phyloP scores from a whole-genome alignment of 345 rosid genomes.

The Fremontodendron californicum region DNA sequence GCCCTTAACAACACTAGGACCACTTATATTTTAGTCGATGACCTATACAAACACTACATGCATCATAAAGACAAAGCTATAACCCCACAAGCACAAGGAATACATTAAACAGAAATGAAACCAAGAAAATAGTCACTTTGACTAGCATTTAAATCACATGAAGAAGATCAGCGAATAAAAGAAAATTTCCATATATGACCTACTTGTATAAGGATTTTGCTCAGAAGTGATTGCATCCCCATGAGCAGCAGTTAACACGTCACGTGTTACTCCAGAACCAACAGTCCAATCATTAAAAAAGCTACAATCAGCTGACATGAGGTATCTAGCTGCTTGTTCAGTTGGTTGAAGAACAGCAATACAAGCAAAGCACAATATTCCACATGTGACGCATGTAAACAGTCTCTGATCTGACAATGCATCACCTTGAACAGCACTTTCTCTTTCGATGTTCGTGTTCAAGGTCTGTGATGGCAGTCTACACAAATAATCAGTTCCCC shows the following conservation, averaged over 20 bases:
- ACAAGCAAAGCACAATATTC: constrained; percentile 80
- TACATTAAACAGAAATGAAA: background rate
- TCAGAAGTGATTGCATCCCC: constrained; percentile 27
- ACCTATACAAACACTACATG: background rate
- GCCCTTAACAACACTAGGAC: no score
- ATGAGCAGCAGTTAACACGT: constrained; percentile 23
- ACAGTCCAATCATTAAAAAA: constrained; percentile 80
- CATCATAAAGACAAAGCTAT: background rate
- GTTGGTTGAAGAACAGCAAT: constrained; percentile 80
- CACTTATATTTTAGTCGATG: no score
- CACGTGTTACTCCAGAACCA: constrained; percentile 47
- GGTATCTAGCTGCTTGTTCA: constrained; percentile 75
- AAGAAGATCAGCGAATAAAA: background rate
- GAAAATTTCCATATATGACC: constrained; percentile 22
- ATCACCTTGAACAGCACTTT: constrained; percentile 33
- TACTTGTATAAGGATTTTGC: constrained; percentile 41
- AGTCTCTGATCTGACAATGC: constrained; percentile 81
- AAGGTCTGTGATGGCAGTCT: constrained; percentile 12
- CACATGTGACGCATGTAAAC: constrained; percentile 88
- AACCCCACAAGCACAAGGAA: background rate
- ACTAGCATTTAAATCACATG: background rate
- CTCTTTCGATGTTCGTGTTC: constrained; percentile 29
- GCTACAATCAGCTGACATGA: constrained; percentile 91
- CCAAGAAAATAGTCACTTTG: background rate
- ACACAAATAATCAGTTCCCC: constrained; percentile 26